phyloP scores from a whole-genome alignment of 495 filamentous ascomycete genomes.

The Penicillium roqueforti region DNA sequence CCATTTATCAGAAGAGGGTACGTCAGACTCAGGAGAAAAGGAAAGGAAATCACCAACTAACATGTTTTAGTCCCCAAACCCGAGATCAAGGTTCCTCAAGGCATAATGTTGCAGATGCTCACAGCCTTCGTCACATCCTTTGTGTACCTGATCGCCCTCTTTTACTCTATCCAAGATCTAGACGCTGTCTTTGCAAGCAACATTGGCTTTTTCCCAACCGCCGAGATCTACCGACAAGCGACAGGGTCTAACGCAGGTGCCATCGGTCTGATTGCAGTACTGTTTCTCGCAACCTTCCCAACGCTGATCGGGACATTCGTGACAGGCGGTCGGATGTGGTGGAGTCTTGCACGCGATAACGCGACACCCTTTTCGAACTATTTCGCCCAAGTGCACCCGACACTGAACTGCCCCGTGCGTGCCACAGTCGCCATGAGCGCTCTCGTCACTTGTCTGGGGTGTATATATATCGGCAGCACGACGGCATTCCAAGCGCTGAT shows the following conservation, averaged over 20 bases:
- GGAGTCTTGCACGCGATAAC: slow-evolving; percentile 72
- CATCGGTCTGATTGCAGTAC: slow-evolving; percentile 54
- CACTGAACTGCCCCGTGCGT: slow-evolving; percentile 54
- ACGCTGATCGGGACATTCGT: slow-evolving; percentile 59
- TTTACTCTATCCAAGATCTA: slow-evolving; percentile 67
- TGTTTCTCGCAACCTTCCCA: slow-evolving; percentile 54
- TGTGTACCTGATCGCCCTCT: slow-evolving; percentile 30
- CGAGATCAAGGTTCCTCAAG: slow-evolving; percentile 30
- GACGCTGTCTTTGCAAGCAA: slow-evolving; percentile 48
- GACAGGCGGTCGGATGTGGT: slow-evolving; percentile 69
- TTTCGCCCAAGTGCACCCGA: slow-evolving; percentile 35
- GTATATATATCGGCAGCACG: slow-evolving; percentile 63
- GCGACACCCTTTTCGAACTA: slow-evolving; percentile 36
- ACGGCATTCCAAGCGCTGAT: slow-evolving; percentile 71
- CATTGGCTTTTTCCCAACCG: slow-evolving; percentile 61
- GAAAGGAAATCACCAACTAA: not conserved
- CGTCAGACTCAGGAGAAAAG: not conserved
- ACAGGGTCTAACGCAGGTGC: slow-evolving; percentile 54
- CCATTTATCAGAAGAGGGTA: slow-evolving; percentile 69
- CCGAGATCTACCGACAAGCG: slow-evolving; percentile 69
- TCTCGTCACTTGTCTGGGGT: slow-evolving; percentile 60
- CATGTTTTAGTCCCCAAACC: slow-evolving; percentile 20
- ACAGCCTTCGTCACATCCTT: slow-evolving; percentile 53
- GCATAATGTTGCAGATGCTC: slow-evolving; percentile 54
- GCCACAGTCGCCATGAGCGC: slow-evolving; percentile 56